Conservation (phyloP, 768 basidiomycete species). For the Termitomyces sp. region DNA sequence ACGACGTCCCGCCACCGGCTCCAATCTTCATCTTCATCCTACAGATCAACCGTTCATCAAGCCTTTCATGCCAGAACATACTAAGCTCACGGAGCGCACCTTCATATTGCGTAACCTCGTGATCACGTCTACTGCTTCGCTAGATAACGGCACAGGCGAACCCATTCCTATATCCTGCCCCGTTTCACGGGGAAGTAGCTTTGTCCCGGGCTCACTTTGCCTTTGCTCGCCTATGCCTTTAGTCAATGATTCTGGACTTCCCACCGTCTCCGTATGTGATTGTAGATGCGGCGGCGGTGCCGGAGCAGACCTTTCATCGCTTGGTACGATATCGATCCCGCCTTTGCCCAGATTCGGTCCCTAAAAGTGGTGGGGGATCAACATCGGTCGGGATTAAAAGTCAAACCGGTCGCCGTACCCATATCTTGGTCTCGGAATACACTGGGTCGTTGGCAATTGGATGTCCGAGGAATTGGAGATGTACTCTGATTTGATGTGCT, state of each 20-base stretch:
- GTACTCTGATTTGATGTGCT: constrained; percentile 98
- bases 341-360: constrained; percentile 72
- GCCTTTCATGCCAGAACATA: background rate
- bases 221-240: constrained; percentile 15
- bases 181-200: constrained; percentile 76
- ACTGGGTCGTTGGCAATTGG: constrained; percentile 96
- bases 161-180: constrained; percentile 88
- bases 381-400: background rate
- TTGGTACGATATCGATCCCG: constrained; percentile 76
- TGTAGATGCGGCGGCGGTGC: constrained; percentile 49
- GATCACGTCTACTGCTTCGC: constrained; percentile 77
- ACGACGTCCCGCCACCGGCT: constrained; percentile 84
- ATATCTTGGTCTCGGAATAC: constrained; percentile 78
- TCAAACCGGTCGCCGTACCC: constrained; percentile 43
- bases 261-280: constrained; percentile 31
- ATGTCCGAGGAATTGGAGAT: constrained; percentile 90
- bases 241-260: constrained; percentile 46
- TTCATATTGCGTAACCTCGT: constrained; percentile 79
- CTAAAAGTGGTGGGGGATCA: constrained; percentile 30
- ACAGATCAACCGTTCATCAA: background rate
- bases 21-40: constrained; percentile 90
- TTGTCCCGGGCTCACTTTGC: constrained; percentile 21
- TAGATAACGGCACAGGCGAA: constrained; percentile 76
- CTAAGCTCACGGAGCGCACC: constrained; percentile 33
- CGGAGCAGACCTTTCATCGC: constrained; percentile 61